A percentile compares a stretch with the other conserved stretches of the same genome.
Evolutionary conservation across 495 filamentous ascomycete species (phyloP).

Genomic region (Hyphodiscus hymeniophilus): DNA sequence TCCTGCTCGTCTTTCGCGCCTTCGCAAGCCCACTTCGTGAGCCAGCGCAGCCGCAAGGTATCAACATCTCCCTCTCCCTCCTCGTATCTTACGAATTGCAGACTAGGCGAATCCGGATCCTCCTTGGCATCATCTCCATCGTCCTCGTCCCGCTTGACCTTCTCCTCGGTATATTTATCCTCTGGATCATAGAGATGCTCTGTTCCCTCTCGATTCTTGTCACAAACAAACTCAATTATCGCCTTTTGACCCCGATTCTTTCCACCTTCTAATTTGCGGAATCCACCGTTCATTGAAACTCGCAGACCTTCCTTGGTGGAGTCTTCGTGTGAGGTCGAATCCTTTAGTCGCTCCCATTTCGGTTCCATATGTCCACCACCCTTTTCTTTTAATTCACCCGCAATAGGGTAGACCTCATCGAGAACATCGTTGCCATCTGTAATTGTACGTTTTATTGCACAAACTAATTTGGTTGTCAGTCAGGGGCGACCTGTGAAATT

Average conservation of each 20-base stretch:
- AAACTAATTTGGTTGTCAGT: slow-evolving; percentile 45
- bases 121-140: slow-evolving; percentile 35
- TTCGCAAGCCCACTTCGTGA: slow-evolving; percentile 79
- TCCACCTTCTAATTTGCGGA: slow-evolving; percentile 38
- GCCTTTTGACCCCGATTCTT: slow-evolving; percentile 50
- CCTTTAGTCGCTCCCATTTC: slow-evolving; percentile 52
- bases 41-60: slow-evolving; percentile 69
- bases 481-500: not conserved
- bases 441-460: slow-evolving; percentile 57
- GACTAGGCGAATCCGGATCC: slow-evolving; percentile 43
- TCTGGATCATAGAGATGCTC: slow-evolving; percentile 51
- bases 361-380: slow-evolving; percentile 50
- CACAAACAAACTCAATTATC: slow-evolving; percentile 79
- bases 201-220: slow-evolving; percentile 55
- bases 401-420: slow-evolving; percentile 57
- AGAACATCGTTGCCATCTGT: slow-evolving; percentile 34
- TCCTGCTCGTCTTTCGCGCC: slow-evolving; percentile 39
- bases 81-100: slow-evolving; percentile 66
- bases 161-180: slow-evolving; percentile 33
- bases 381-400: slow-evolving; percentile 51
- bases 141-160: slow-evolving; percentile 22
- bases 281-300: slow-evolving; percentile 61
- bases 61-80: slow-evolving; percentile 36
- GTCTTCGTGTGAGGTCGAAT: slow-evolving; percentile 47
- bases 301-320: slow-evolving; percentile 57